Evolutionary conservation across 257 asterid species (phyloP), one percentile per base, ranked within the genome.

Genomic region (Plantago elongata): DNA sequence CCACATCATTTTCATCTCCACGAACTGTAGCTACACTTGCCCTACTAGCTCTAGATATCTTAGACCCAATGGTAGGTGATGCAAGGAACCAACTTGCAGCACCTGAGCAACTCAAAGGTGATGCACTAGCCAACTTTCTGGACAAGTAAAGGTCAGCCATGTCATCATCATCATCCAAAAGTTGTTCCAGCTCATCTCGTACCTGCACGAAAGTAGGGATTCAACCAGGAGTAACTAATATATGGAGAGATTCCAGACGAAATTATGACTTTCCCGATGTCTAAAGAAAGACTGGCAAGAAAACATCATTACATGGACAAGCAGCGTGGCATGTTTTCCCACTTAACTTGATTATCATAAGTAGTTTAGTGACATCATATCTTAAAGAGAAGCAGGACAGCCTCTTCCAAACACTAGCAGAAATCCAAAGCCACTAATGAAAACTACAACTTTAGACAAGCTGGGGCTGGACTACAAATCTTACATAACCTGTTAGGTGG

Each of bases 101-200:
- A 67, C 88, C 95, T 10, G 95, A 86, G 59, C 78, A 92, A 74
- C 97, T 89, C 61, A 78, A 74, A 50, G 96, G 95, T 38, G 97
- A 81, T 64, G 84, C 70, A 51, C 90, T 80, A 7, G 80, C 86
- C 60, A 80, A 63, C 75, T 92, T 92, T 67, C 98, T 79, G 4
- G 98, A 83, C 75, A 92, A 77, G 80, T 92, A 92, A 54, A 92
- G 95, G 72, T 92, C 97, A 0, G 96, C 93, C 98, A 92, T 92
- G 57, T 92, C 98, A 68, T 89, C 98, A 57, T 92, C 98, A 22
- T 92, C 97, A 54, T 89, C 98, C 83, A 92, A 75, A 68, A 92
- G 96, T 75, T 86, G 98, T 76, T 92, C 98, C 46, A 92, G 84
- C 82, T 92, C 98, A 67, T 92, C 98, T 54, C 98, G 75, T 61